Evolutionary conservation across 768 basidiomycete species (phyloP).

Genomic region (Suillus clintonianus): DNA sequence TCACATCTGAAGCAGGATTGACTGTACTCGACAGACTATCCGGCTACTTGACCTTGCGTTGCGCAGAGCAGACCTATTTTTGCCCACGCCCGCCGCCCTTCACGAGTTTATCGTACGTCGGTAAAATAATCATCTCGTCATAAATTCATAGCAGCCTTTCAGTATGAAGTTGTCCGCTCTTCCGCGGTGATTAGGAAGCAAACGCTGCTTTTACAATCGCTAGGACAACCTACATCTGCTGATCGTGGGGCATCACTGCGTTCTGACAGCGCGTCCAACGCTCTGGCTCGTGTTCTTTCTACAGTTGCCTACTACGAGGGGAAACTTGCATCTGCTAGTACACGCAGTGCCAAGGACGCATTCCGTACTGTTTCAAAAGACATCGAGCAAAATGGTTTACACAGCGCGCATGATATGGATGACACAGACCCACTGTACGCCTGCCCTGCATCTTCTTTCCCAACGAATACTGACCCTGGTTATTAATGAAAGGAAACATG

Average conservation of each 20-base stretch:
- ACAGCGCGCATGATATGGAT: conserved; percentile 35
- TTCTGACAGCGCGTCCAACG: conserved; percentile 38
- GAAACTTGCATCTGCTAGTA: conserved; percentile 46
- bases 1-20: background rate
- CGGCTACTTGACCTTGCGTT: conserved; percentile 53
- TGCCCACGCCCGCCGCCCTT: conserved; percentile 54
- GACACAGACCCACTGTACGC: conserved; percentile 49
- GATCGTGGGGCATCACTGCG: conserved; percentile 26
- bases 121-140: background rate
- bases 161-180: conserved; percentile 72
- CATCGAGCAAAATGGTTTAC: conserved; percentile 63
- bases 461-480: conserved; percentile 20
- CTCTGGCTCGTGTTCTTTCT: conserved; percentile 43
- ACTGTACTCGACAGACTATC: conserved; percentile 41
- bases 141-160: conserved; percentile 1
- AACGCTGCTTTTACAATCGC: conserved; percentile 40
- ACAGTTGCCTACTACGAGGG: conserved; percentile 54
- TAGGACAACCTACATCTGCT: conserved; percentile 33
- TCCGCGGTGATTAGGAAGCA: conserved; percentile 51
- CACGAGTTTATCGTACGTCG: conserved; percentile 64
- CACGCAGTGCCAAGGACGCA: conserved; percentile 53
- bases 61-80: conserved; percentile 51
- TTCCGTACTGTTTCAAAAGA: conserved; percentile 59
- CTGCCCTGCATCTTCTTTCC: conserved; percentile 6
- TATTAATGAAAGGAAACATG: conserved; percentile 34